Base-by-base conservation (phyloP, 495 filamentous ascomycete species). In the Xylaria venustula region DNA sequence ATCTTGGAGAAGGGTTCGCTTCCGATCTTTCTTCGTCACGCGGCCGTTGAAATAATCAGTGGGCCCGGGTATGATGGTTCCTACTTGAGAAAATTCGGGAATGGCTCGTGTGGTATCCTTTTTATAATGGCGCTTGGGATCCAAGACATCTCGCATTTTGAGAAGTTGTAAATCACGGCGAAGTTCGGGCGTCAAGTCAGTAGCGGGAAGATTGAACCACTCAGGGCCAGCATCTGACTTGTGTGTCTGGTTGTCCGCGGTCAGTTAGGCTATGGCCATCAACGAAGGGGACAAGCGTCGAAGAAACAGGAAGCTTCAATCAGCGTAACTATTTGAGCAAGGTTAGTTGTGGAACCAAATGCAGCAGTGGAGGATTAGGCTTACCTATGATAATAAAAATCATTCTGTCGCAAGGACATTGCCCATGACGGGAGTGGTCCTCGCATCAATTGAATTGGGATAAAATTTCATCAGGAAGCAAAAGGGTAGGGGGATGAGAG, bases 301-400 rank as follows among this genome's bases (percentile, higher is more conserved):
- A 63, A 42, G 59, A 67, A 56, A 32, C 47, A 41, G 49, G 14
- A 51, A 48, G 48, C 32, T 42, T 75, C 79, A 80, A 77, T 98
- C 93, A 97, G 93, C 93, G 94, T 98, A 98, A 98, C 94, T 98
- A 97, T 97, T 91, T 92, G 64, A 22, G 1, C 20, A 14, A n/a
- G 20, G 15, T 61, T 54, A 61, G 58, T 34, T 20, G 7, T 64
- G 44, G 60, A 54, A 66, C 59, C 44, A 75, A 15, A 2, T 7
- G n/a, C 19, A 15, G 17, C n/a, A 30, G n/a, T 5, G 9, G 40
- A 2, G 42, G 28, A 12, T 6, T 22, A 3, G 30, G 52, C 58
- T 37, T 47, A 61, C 58, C 58, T 61, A 61, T 61, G 58, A 61
- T 61, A 61, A 40, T 40, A 54, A 32, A 48, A 5, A 88, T 92